These are phyloP conservation scores for Diutina ranongensis DNA, from an alignment of 1,139 yeast species.

Conservation along the genomic window DNA sequence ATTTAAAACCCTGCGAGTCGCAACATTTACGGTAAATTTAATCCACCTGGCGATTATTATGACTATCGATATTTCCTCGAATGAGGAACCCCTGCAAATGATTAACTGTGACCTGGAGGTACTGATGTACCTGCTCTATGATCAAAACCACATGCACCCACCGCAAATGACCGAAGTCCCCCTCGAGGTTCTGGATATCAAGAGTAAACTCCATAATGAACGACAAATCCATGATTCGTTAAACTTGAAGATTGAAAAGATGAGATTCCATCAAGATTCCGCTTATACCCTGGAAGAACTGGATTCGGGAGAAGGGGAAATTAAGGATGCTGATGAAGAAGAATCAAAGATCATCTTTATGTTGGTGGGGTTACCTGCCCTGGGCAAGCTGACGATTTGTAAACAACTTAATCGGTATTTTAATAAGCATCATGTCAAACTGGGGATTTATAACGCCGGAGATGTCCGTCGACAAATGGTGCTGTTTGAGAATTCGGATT, in stretches of 20 bases:
- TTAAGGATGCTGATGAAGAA: background rate
- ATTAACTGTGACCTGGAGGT: conserved; percentile 3
- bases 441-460: conserved; percentile 19
- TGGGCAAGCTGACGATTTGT: conserved; percentile 58
- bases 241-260: background rate
- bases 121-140: conserved; percentile 4
- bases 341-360: conserved; percentile 22
- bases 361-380: conserved; percentile 60
- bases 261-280: conserved; percentile 4
- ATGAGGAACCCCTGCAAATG: background rate
- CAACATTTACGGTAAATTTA: background rate
- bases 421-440: conserved; percentile 17
- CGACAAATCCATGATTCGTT: conserved; percentile 1
- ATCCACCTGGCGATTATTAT: too few species aligned
- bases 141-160: background rate
- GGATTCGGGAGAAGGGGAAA: background rate
- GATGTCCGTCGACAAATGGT: conserved; percentile 19
- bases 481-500: conserved; percentile 31
- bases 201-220: background rate
- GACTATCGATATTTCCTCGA: too few species aligned
- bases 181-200: background rate
- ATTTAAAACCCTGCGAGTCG: background rate
- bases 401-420: conserved; percentile 36
- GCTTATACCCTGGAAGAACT: conserved; percentile 5
- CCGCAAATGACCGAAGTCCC: background rate